These are phyloP conservation scores for Glutinoglossum americanum DNA, from an alignment of 495 filamentous ascomycete species.

Conservation along the genomic window DNA sequence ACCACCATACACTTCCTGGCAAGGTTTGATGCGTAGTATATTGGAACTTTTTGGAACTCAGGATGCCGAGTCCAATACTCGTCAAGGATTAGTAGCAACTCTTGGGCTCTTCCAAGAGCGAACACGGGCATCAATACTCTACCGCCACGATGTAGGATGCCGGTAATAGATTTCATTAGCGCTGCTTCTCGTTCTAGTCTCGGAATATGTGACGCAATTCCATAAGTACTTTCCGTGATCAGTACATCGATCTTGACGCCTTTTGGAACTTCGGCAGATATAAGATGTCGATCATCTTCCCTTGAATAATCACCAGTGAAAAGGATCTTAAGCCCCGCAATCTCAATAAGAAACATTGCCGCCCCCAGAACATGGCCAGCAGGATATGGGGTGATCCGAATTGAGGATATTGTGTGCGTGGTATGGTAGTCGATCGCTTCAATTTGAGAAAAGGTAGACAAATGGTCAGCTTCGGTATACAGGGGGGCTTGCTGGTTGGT, in stretches of 20 bases:
- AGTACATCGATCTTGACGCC: constrained; percentile 80
- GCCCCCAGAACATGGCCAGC: constrained; percentile 95
- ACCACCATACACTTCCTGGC: constrained; percentile 95
- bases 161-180: constrained; percentile 84
- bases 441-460: constrained; percentile 77
- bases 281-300: constrained; percentile 82
- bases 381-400: constrained; percentile 89
- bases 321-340: constrained; percentile 83
- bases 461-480: constrained; percentile 85
- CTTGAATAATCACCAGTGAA: constrained; percentile 96
- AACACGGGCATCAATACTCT: constrained; percentile 91
- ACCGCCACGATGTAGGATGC: constrained; percentile 73
- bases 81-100: constrained; percentile 81
- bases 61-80: constrained; percentile 85
- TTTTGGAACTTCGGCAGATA: constrained; percentile 70
- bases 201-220: constrained; percentile 76
- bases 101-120: constrained; percentile 80
- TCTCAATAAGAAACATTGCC: constrained; percentile 94
- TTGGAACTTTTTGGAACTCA: constrained; percentile 72
- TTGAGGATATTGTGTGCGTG: constrained; percentile 86
- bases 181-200: constrained; percentile 74
- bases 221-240: constrained; percentile 94
- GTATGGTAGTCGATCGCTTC: constrained; percentile 97
- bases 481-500: constrained; percentile 56
- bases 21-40: constrained; percentile 89